Conservation (phyloP, 768 basidiomycete genomes). For the Lactifluus piperatus region DNA sequence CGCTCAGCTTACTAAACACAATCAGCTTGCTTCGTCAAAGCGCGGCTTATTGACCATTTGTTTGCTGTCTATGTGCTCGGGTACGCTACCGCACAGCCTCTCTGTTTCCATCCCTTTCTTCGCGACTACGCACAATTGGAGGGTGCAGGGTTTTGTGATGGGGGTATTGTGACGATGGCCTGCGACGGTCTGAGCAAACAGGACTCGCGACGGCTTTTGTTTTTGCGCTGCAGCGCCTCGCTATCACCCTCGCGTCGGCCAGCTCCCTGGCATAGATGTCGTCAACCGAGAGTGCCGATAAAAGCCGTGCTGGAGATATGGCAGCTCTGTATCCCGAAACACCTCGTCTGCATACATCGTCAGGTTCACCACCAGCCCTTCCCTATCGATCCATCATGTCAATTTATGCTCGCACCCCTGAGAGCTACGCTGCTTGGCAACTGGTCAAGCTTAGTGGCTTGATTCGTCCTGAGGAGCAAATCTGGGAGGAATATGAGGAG, state of each 20-base stretch:
- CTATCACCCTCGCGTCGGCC: background rate
- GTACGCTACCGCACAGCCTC: background rate
- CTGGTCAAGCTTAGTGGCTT: background rate
- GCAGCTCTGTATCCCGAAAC: background rate
- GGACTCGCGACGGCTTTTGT: background rate
- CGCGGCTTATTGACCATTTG: background rate
- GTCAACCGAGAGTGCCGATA: background rate
- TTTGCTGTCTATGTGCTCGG: background rate
- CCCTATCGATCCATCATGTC: background rate
- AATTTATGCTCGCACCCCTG: background rate
- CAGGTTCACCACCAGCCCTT: background rate
- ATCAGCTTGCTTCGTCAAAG: background rate
- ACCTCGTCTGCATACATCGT: background rate
- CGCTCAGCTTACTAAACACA: background rate
- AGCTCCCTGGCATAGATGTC: background rate
- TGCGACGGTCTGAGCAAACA: background rate
- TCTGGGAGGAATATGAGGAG: background rate
- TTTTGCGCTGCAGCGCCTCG: background rate
- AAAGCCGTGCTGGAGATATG: background rate
- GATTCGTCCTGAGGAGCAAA: background rate
- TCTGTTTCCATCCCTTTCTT: background rate
- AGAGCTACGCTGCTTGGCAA: constrained; percentile 6
- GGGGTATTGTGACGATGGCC: background rate
- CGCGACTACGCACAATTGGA: background rate
- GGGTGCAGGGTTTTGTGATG: background rate